These are phyloP conservation scores for Botryotinia globosa DNA, from an alignment of 2,329 filamentous ascomycete genomes.

Conservation along the genomic window DNA sequence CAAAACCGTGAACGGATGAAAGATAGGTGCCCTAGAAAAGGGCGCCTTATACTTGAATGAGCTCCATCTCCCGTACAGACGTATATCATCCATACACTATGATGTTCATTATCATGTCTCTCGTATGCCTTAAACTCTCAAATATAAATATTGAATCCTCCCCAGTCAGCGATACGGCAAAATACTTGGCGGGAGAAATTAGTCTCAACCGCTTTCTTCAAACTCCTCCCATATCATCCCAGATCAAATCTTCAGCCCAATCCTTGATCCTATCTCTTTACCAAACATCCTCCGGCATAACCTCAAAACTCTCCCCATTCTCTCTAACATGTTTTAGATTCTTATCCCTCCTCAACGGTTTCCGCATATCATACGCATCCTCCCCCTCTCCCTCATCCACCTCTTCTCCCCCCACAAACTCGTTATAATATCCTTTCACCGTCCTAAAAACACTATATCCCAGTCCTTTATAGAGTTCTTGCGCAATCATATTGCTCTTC, in stretches of 20 bases:
- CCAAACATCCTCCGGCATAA: constrained; percentile 85
- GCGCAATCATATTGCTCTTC: constrained; percentile 81
- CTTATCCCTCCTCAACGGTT: constrained; percentile 78
- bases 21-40: neutral
- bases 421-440: constrained; percentile 90
- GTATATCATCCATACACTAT: too few relatives aligned
- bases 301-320: constrained; percentile 74
- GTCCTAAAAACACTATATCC: constrained; percentile 89
- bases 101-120: neutral
- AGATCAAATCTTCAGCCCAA: too few relatives aligned
- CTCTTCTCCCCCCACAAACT: constrained; percentile 65
- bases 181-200: neutral
- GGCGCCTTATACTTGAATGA: neutral
- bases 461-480: constrained; percentile 84
- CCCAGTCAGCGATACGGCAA: neutral
- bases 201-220: neutral
- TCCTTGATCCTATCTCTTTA: constrained; percentile 39
- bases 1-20: neutral
- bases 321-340: constrained; percentile 72
- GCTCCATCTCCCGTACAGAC: neutral
- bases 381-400: constrained; percentile 74
- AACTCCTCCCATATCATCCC: too few relatives aligned
- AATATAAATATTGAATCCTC: neutral
- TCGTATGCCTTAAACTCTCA: neutral
- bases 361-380: constrained; percentile 97